Evolutionary conservation across 73 alveolate genomes (phyloP), one percentile per base, ranked within the genome.

Genomic region (Paramecium octaurelia): DNA sequence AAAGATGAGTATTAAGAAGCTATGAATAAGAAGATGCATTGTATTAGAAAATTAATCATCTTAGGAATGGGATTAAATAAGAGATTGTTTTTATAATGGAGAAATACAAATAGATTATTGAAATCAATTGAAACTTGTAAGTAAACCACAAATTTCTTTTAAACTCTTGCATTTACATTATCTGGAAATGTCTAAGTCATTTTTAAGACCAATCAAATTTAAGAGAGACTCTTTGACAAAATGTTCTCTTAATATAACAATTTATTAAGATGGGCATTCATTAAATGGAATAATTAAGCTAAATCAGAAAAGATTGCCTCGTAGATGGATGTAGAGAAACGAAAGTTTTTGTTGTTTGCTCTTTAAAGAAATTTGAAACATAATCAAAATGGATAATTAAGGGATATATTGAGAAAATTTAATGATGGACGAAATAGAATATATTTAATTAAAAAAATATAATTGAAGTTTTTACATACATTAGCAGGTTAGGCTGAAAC

Each of bases 41-140:
- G 91, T 16, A 43, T 80, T 34, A 42, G 91, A 44, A 80, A 80
- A 46, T 35, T 80, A 20, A 24, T 44, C 14, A 20, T 31, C 14
- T 31, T 31, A 12, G 34, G 75, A 0, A 80, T 80, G 91, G 57
- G 91, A 31, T 34, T 27, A 23, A 80, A 80, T 46, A 80, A 80
- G 31, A 40, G 91, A 80, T 20, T 80, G 21, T 80, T 80, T 42
- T 80, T 80, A 8, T 46, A 31, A 80, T 80, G 91, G 91, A 43
- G 27, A 31, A 31, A 80, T 31, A 23, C 46, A 18, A 80, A 80
- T 23, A 80, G 50, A 44, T 24, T 27, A 20, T 14, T 27, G 6
- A 80, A 80, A 80, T 80, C 46, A 44, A 46, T 80, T 27, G 91
- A 80, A 80, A 43, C 76, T 20, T 80, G 91, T 46, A 80, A 80